These are phyloP conservation scores for Suillus luteus DNA, from an alignment of 768 basidiomycete species.

Conservation along the genomic window DNA sequence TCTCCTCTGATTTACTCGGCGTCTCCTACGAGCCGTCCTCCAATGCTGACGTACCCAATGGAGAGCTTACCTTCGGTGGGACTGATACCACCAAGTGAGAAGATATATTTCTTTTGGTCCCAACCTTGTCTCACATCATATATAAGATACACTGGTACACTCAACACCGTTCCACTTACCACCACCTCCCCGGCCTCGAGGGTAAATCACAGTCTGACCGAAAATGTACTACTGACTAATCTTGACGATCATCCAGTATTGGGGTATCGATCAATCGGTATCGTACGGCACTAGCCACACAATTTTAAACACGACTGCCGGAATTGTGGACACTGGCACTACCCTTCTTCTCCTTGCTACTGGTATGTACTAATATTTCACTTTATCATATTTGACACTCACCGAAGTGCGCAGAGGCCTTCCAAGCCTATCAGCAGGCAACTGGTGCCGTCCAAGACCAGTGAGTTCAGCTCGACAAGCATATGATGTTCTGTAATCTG, in stretches of 20 bases:
- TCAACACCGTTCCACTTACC: constrained; percentile 41
- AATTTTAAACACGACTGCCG: constrained; percentile 37
- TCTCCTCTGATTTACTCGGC: constrained; percentile 46
- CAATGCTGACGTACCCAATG: constrained; percentile 37
- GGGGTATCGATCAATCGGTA: constrained; percentile 42
- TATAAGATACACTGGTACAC: constrained; percentile 29
- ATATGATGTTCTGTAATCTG: neutral
- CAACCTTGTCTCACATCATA: neutral
- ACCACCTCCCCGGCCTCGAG: constrained; percentile 41
- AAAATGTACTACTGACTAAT: neutral
- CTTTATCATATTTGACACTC: neutral
- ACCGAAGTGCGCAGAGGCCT: constrained; percentile 44
- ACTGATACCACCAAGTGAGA: constrained; percentile 44
- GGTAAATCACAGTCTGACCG: constrained; percentile 1
- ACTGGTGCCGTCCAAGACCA: constrained; percentile 55
- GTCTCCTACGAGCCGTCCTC: constrained; percentile 52
- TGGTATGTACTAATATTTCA: constrained; percentile 10
- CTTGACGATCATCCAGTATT: constrained; percentile 31
- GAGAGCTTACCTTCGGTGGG: constrained; percentile 54
- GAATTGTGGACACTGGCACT: constrained; percentile 51
- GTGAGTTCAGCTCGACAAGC: constrained; percentile 30
- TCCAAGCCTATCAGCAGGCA: constrained; percentile 53
- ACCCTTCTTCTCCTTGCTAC: constrained; percentile 53
- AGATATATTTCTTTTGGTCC: neutral
- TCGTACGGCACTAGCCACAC: constrained; percentile 33